Evolutionary conservation across 805 yeast genomes (phyloP).

Genomic region (Yamadazyma laniorum): DNA sequence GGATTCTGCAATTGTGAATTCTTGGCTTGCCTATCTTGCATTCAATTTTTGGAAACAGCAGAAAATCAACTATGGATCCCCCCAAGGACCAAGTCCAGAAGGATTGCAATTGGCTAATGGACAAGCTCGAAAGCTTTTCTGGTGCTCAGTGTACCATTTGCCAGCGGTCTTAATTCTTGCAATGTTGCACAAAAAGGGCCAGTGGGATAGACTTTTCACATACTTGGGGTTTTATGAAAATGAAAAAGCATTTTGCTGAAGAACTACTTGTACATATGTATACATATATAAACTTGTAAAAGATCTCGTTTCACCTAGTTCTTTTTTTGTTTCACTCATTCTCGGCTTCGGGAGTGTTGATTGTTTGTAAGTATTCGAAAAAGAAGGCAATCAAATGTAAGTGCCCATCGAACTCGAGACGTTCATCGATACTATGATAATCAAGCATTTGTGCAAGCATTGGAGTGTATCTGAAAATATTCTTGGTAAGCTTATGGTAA

Average conservation of each 20-base stretch:
- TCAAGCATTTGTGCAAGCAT: constrained; percentile 13
- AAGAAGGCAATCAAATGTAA: constrained; percentile 35
- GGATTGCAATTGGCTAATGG: constrained; percentile 59
- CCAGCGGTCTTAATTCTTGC: constrained; percentile 89
- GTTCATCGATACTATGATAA: constrained; percentile 40
- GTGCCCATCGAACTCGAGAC: constrained; percentile 28
- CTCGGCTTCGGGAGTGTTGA: constrained; percentile 24
- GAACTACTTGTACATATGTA: background rate
- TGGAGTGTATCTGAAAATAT: constrained; percentile 52
- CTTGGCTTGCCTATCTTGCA: constrained; percentile 81
- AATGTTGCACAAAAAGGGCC: constrained; percentile 91
- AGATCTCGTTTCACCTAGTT: no score
- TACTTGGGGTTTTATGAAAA: constrained; percentile 20
- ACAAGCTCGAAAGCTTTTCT: constrained; percentile 81
- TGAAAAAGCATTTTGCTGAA: background rate
- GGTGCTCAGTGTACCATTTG: constrained; percentile 93
- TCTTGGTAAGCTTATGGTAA: constrained; percentile 54
- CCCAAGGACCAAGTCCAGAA: constrained; percentile 46
- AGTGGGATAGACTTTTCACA: constrained; percentile 68
- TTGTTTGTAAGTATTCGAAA: constrained; percentile 46
- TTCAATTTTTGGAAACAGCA: constrained; percentile 86
- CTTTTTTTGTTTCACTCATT: no score
- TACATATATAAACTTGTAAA: no score
- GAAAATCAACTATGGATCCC: constrained; percentile 49
- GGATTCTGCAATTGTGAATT: constrained; percentile 82